Evolutionary conservation across 208 protist genomes (phyloP).

Genomic region (Trypanosoma rangeli): DNA sequence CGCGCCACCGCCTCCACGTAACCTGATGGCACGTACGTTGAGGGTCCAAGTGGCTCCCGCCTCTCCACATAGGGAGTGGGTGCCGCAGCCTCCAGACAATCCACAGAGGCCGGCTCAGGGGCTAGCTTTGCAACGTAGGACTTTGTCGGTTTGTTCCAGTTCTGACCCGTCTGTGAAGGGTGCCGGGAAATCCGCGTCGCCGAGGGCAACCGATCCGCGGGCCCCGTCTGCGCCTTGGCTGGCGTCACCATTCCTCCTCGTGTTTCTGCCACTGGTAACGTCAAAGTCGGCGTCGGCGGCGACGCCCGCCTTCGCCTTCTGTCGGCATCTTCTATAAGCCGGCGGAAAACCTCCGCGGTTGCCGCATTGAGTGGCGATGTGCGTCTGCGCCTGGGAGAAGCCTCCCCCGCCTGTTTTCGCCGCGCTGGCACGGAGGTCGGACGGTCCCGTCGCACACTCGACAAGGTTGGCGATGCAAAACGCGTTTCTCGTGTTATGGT

Average conservation of each 20-base stretch:
- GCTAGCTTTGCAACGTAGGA: conserved; percentile 62
- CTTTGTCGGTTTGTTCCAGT: conserved; percentile 60
- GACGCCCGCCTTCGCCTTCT: conserved; percentile 8
- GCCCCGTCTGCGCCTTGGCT: background rate
- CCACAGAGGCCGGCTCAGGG: conserved; percentile 15
- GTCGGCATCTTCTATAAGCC: conserved; percentile 27
- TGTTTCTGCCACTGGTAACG: background rate
- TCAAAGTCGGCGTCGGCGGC: background rate
- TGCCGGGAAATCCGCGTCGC: background rate
- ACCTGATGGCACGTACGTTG: conserved; percentile 55
- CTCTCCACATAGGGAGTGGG: conserved; percentile 55
- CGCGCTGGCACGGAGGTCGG: background rate
- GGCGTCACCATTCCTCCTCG: background rate
- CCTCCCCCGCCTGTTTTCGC: background rate
- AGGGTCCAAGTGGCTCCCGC: conserved; percentile 56
- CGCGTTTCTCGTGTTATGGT: background rate
- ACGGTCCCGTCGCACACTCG: conserved; percentile 14
- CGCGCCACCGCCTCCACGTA: conserved; percentile 82
- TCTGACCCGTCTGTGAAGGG: background rate
- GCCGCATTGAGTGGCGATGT: background rate
- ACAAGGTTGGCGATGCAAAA: conserved; percentile 25
- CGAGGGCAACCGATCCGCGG: background rate
- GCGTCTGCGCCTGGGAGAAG: background rate
- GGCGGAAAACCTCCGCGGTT: conserved; percentile 24
- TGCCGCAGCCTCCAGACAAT: conserved; percentile 33